A percentile compares a stretch with the other conserved stretches of the same genome.
Evolutionary conservation across 2,329 filamentous ascomycete species (phyloP).

Genomic region (Xylariaceae sp.): DNA sequence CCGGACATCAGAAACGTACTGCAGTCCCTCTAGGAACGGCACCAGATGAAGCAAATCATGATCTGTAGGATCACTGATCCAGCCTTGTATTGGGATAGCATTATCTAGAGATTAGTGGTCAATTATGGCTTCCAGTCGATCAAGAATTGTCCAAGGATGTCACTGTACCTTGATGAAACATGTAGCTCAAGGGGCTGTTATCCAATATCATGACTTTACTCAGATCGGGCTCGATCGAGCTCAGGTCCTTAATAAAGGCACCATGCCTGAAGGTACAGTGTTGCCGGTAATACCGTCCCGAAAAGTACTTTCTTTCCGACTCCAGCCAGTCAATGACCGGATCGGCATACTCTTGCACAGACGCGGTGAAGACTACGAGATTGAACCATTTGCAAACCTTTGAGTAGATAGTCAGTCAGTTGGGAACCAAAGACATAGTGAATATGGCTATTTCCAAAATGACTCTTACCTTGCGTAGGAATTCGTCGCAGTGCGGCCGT

Average conservation of each 20-base stretch:
- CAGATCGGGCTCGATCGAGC: slow-evolving; percentile 91
- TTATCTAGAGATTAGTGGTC: slow-evolving; percentile 64
- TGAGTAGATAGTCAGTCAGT: slow-evolving; percentile 18
- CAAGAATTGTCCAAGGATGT: slow-evolving; percentile 1
- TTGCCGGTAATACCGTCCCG: slow-evolving; percentile 88
- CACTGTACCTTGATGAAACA: slow-evolving; percentile 88
- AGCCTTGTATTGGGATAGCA: slow-evolving; percentile 97
- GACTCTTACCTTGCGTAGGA: slow-evolving; percentile 69
- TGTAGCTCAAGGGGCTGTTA: slow-evolving; percentile 96
- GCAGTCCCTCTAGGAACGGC: slow-evolving; percentile 86
- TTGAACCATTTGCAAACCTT: slow-evolving; percentile 98
- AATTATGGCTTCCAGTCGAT: slow-evolving; percentile 13
- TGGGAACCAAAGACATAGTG: slow-evolving; percentile 1
- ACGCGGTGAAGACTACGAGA: slow-evolving; percentile 91
- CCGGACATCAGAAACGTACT: slow-evolving; percentile 94
- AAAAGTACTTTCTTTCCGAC: slow-evolving; percentile 94
- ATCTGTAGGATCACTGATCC: slow-evolving; percentile 98
- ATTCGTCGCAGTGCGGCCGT: slow-evolving; percentile 93
- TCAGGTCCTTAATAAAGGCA: slow-evolving; percentile 96
- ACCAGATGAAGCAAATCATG: slow-evolving; percentile 91
- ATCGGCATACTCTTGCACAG: slow-evolving; percentile 97
- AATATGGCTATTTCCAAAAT: not conserved
- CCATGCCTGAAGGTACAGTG: slow-evolving; percentile 95
- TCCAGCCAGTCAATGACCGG: slow-evolving; percentile 99
- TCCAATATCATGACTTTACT: slow-evolving; percentile 99